Evolutionary conservation across 345 rosid genomes (phyloP).

Genomic region (Pelargonium nanum): DNA sequence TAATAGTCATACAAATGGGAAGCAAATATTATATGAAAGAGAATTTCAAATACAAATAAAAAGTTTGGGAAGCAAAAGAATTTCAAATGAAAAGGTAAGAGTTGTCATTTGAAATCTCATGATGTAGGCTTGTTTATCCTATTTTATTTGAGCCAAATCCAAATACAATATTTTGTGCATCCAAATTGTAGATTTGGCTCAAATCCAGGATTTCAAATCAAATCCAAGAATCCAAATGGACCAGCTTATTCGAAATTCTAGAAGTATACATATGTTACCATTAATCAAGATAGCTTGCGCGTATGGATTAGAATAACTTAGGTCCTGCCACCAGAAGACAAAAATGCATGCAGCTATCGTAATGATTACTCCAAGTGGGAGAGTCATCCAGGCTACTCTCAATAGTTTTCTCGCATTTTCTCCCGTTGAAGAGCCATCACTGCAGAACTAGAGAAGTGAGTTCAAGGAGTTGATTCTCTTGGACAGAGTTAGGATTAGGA

Average conservation of each 20-base stretch:
- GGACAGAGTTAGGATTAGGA: neutral
- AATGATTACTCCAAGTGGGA: constrained; percentile 45
- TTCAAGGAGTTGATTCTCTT: neutral
- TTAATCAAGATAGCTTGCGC: constrained; percentile 74
- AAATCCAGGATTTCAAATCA: too few species aligned
- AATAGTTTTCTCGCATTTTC: constrained; percentile 36
- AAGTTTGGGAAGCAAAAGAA: too few species aligned
- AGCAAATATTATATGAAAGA: neutral
- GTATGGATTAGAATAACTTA: constrained; percentile 46
- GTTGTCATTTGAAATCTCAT: too few species aligned
- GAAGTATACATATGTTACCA: constrained; percentile 35
- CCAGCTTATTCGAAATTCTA: constrained; percentile 1
- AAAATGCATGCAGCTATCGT: constrained; percentile 33
- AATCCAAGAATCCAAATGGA: neutral
- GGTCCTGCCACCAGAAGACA: constrained; percentile 84
- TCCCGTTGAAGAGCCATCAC: constrained; percentile 38
- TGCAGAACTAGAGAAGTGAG: constrained; percentile 18
- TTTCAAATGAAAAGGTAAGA: too few species aligned
- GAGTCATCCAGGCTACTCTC: constrained; percentile 77
- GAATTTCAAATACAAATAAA: too few species aligned
- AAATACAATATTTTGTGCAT: too few species aligned
- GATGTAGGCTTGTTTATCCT: too few species aligned
- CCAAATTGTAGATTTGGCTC: too few species aligned
- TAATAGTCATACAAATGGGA: neutral
- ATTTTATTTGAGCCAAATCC: too few species aligned